Base-by-base conservation (phyloP, 352 stramenopile genomes). In the Globisporangium radiosum region DNA sequence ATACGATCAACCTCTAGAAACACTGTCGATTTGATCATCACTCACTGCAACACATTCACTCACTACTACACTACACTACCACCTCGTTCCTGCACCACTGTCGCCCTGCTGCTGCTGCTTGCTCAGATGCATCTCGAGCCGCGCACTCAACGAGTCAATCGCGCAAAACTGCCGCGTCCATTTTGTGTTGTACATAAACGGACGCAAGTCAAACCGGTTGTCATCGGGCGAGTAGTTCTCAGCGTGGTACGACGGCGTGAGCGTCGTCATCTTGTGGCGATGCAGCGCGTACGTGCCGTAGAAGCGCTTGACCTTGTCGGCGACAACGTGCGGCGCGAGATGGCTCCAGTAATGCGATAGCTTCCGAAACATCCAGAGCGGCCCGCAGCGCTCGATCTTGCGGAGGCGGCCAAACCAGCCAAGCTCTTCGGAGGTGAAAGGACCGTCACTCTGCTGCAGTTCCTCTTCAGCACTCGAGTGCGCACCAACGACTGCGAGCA, bases 211-310 rank as follows among this genome's bases (percentile, higher is more conserved):
- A 72, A 99, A 99, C 42, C 93, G 92, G 82, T 99, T 99, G 81
- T 99, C 97, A 73, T 99, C 97, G 5, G 96, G 96, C 40, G 90
- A 98, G 75, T 99, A 99, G 71, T 94, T 96, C 73, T 99, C 97
- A 17, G 95, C 96, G 72, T 99, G 97, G 81, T 99, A 99, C 40
- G 94, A 94, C 44, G 97, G 97, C 54, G 97, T 99, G 49, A 99
- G 82, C 19, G 95, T 99, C 56, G 95, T 99, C 92, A 99, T 99
- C 75, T 99, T 99, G 85, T 99, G 97, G 0, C 17, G 17, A 19
- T 19, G 17, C 17, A 43, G 39, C 39, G 40, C 40, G 40, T 45
- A 45, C 40, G 40, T 45, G 40, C 10, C 8, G 40, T 45, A 45
- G 40, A 10, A 43, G 39, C 39, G 39, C 39, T 99, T 99, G 1